Conservation (phyloP, 805 yeast genomes). For the Komagataella pseudopastoris region DNA sequence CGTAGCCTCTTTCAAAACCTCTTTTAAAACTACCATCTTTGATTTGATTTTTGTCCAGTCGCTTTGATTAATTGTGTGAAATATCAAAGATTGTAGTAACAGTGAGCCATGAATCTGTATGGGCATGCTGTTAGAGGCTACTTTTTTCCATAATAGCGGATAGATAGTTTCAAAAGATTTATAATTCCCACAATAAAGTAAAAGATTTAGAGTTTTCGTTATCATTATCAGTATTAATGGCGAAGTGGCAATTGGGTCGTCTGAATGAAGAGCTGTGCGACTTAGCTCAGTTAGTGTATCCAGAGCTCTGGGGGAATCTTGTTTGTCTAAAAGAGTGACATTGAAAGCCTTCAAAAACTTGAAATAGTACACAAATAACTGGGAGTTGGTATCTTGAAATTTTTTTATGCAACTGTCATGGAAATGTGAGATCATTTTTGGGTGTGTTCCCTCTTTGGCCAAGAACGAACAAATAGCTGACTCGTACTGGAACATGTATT, state of each 20-base stretch:
- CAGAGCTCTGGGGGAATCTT: background rate
- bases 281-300: background rate
- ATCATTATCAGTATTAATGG: background rate
- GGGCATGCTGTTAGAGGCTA: background rate
- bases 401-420: background rate
- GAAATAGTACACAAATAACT: background rate
- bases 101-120: background rate
- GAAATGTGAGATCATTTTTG: background rate
- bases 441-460: background rate
- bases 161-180: background rate
- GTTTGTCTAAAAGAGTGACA: background rate
- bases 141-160: background rate
- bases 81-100: background rate
- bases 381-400: background rate
- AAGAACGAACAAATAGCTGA: background rate
- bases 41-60: background rate
- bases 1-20: background rate
- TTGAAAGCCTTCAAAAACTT: background rate
- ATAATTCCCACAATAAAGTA: background rate
- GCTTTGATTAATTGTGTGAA: background rate
- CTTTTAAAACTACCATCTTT: background rate
- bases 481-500: background rate
- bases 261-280: background rate
- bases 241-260: background rate
- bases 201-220: background rate